Evolutionary conservation across 2,329 filamentous ascomycete species (phyloP).

Genomic region (Huntiella decipiens): DNA sequence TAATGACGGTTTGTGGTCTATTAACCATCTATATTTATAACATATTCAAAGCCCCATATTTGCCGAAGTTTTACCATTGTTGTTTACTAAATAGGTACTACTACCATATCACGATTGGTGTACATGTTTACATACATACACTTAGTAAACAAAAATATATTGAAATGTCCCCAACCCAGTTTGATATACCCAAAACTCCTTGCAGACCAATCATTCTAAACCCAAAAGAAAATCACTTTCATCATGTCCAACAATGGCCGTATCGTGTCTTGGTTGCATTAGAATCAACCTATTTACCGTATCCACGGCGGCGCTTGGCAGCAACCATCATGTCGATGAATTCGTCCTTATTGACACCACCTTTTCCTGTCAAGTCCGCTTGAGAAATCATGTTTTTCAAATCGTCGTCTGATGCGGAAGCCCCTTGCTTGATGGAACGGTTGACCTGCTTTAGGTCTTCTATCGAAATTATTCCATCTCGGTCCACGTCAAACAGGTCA

Average conservation of each 20-base stretch:
- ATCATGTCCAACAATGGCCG: too few species aligned
- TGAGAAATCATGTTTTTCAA: slow-evolving; percentile 93
- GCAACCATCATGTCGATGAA: slow-evolving; percentile 42
- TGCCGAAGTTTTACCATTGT: too few species aligned
- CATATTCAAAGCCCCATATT: too few species aligned
- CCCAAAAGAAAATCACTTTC: too few species aligned
- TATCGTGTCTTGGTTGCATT: background rate
- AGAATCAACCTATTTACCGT: slow-evolving; percentile 8
- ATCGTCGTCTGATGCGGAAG: slow-evolving; percentile 76
- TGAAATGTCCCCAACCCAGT: slow-evolving; percentile 13
- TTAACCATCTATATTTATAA: too few species aligned
- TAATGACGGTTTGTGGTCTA: too few species aligned
- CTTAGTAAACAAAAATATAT: background rate
- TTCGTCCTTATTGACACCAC: slow-evolving; percentile 51
- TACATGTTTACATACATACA: too few species aligned
- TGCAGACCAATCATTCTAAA: too few species aligned
- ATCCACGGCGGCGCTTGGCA: slow-evolving; percentile 12
- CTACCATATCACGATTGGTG: too few species aligned
- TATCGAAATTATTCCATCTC: slow-evolving; percentile 78
- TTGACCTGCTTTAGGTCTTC: slow-evolving; percentile 77
- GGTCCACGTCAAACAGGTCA: slow-evolving; percentile 77
- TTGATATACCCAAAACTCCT: slow-evolving; percentile 15
- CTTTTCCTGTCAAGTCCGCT: slow-evolving; percentile 87
- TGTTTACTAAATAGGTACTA: too few species aligned
- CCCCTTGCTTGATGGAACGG: slow-evolving; percentile 65